Conservation (phyloP, 2,329 filamentous ascomycete genomes). For the Fusarium sp. region DNA sequence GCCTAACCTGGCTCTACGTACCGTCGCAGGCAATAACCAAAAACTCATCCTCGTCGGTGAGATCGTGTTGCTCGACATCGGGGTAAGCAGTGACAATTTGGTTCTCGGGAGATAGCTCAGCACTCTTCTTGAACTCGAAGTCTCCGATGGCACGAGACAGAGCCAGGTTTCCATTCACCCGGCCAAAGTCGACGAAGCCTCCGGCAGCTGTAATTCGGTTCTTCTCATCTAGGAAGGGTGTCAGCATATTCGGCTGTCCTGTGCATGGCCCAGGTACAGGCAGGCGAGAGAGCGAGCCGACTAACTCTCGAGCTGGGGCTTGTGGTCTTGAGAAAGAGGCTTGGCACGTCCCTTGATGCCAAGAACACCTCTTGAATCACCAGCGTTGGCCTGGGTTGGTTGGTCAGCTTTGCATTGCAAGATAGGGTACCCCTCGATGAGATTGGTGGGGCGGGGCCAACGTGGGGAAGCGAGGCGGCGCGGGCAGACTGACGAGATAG, state of each 20-base stretch:
- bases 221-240: constrained; percentile 80
- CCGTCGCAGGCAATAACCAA: constrained; percentile 93
- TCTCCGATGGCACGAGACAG: constrained; percentile 97
- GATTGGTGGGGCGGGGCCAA: constrained; percentile 28
- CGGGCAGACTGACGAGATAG: constrained; percentile 82
- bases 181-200: constrained; percentile 98
- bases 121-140: constrained; percentile 99
- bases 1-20: constrained; percentile 61
- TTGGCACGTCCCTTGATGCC: constrained; percentile 98
- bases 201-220: constrained; percentile 95
- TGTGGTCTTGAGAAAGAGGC: constrained; percentile 98
- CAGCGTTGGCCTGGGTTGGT: constrained; percentile 85
- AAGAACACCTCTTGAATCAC: constrained; percentile 94
- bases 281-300: constrained; percentile 32
- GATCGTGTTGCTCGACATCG: constrained; percentile 91
- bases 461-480: constrained; percentile 29
- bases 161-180: constrained; percentile 97
- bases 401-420: constrained; percentile 36
- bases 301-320: constrained; percentile 96
- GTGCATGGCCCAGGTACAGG: constrained; percentile 28
- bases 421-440: constrained; percentile 29
- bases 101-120: constrained; percentile 95
- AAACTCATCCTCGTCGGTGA: constrained; percentile 96
- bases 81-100: constrained; percentile 98
- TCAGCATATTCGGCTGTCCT: constrained; percentile 32